Evolutionary conservation across 2,329 filamentous ascomycete species (phyloP).

Genomic region (Aspergillus sp.): DNA sequence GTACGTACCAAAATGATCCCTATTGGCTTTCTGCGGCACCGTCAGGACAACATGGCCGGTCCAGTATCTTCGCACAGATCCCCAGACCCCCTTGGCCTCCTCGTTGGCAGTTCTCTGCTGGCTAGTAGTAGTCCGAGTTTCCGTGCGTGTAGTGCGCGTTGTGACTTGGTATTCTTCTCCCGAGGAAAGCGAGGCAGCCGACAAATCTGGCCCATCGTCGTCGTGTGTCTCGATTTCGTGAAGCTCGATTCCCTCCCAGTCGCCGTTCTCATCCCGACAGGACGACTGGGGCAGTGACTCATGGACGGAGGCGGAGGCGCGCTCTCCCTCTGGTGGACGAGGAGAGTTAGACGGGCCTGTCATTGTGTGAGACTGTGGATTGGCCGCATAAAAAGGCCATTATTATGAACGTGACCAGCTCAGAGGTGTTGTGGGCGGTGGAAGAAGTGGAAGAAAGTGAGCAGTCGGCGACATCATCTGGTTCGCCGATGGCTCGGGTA

Average conservation of each 20-base stretch:
- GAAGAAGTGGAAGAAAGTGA: no score
- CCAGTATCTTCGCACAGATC: conserved; percentile 70
- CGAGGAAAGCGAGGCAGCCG: conserved; percentile 22
- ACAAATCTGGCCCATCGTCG: conserved; percentile 15
- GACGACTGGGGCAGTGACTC: neutral
- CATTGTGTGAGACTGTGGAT: no score
- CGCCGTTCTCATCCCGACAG: conserved; percentile 2
- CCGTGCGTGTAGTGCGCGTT: conserved; percentile 15
- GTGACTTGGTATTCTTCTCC: conserved; percentile 21
- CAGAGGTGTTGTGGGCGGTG: no score
- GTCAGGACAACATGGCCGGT: conserved; percentile 45
- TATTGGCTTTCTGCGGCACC: conserved; percentile 31
- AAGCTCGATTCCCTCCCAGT: conserved; percentile 20
- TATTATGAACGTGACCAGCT: no score
- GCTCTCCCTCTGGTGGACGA: neutral
- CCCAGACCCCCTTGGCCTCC: conserved; percentile 44
- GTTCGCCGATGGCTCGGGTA: neutral
- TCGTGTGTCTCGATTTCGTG: conserved; percentile 21
- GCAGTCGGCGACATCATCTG: neutral
- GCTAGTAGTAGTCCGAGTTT: conserved; percentile 11
- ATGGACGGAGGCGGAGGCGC: neutral
- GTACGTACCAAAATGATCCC: conserved; percentile 33
- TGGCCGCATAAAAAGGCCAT: no score
- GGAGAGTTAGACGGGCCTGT: neutral
- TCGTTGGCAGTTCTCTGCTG: conserved; percentile 4